These are phyloP conservation scores for Fusarium setosum DNA, from an alignment of 2,329 filamentous ascomycete species.

Conservation along the genomic window DNA sequence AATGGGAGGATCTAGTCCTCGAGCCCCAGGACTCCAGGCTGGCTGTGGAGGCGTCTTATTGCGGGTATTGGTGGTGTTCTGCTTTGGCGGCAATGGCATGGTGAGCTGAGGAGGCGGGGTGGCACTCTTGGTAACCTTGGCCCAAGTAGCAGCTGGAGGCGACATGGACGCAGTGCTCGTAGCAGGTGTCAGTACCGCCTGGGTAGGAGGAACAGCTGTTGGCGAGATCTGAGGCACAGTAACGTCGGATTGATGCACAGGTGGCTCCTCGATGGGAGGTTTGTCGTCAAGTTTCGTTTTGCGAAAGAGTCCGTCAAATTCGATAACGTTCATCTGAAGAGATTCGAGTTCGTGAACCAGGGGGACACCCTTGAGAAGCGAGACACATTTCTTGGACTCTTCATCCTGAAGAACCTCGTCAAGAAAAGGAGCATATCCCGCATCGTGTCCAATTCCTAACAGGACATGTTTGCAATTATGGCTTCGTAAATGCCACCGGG, in stretches of 20 bases:
- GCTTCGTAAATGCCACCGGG: slow-evolving; percentile 69
- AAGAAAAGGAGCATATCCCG: slow-evolving; percentile 69
- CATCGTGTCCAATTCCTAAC: slow-evolving; percentile 71
- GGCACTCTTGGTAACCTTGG: slow-evolving; percentile 54
- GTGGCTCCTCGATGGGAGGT: background rate
- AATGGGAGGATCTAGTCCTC: slow-evolving; percentile 66
- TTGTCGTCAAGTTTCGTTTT: slow-evolving; percentile 61
- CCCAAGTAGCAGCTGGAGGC: slow-evolving; percentile 42
- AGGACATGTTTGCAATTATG: slow-evolving; percentile 71
- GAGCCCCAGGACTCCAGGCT: slow-evolving; percentile 64
- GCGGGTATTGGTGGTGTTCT: slow-evolving; percentile 35
- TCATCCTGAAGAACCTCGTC: slow-evolving; percentile 64
- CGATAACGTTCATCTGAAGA: slow-evolving; percentile 59
- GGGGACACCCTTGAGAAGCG: slow-evolving; percentile 65
- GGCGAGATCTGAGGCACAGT: slow-evolving; percentile 18
- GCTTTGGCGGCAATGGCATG: slow-evolving; percentile 52
- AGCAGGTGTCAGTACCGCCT: slow-evolving; percentile 37
- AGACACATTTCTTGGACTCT: slow-evolving; percentile 56
- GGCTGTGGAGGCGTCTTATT: slow-evolving; percentile 40
- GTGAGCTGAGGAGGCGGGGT: slow-evolving; percentile 54
- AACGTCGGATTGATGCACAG: background rate
- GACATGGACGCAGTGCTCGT: slow-evolving; percentile 40
- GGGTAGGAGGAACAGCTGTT: slow-evolving; percentile 14
- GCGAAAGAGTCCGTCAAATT: slow-evolving; percentile 64
- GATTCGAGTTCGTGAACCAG: slow-evolving; percentile 61